phyloP scores from a whole-genome alignment of 2,329 filamentous ascomycete genomes.

The Pseudogymnoascus pannorum region DNA sequence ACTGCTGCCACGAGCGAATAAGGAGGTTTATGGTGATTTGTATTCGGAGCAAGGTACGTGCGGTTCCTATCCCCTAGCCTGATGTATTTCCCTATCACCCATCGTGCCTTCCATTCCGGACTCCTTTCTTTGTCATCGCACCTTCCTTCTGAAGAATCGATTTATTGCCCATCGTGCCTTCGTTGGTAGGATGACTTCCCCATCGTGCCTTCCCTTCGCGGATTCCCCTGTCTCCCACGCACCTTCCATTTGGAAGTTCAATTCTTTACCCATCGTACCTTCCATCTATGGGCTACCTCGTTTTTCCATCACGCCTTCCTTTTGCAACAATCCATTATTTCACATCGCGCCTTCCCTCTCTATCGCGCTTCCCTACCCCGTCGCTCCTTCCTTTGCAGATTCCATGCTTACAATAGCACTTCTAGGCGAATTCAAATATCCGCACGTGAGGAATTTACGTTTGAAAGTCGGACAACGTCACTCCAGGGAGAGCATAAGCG shows the following conservation, averaged over 20 bases:
- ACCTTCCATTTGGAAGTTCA: neutral
- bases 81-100: neutral
- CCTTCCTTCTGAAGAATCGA: neutral
- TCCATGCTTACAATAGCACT: neutral
- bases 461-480: conserved; percentile 22
- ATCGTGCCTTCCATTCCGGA: neutral
- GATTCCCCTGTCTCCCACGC: neutral
- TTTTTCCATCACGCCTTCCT: neutral
- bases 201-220: neutral
- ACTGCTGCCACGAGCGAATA: conserved; percentile 26
- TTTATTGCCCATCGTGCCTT: neutral
- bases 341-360: neutral
- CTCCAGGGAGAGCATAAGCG: conserved; percentile 27
- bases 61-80: neutral
- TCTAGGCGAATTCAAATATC: neutral
- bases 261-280: neutral
- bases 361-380: neutral
- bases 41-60: neutral
- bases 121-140: neutral
- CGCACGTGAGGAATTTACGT: neutral
- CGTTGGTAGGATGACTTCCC: too few relatives aligned
- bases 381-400: neutral
- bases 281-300: neutral
- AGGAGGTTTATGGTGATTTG: neutral
- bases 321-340: neutral